Evolutionary conservation across 2,329 filamentous ascomycete genomes (phyloP).

Genomic region (Neonectria faginata): DNA sequence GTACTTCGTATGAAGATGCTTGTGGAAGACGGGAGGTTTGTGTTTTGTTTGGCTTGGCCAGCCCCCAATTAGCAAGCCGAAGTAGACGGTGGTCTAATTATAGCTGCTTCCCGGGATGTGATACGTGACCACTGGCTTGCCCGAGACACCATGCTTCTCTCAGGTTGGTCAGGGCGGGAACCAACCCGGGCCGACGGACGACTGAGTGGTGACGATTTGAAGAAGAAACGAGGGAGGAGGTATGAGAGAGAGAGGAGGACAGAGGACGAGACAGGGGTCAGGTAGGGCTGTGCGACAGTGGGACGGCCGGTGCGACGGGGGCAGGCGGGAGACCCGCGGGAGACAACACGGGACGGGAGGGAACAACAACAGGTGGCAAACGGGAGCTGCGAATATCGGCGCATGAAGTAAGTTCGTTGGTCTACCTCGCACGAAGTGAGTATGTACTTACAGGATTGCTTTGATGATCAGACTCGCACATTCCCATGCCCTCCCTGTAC

Average conservation of each 20-base stretch:
- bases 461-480: not conserved
- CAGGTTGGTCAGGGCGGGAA: slow-evolving; percentile 7
- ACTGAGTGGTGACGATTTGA: slow-evolving; percentile 4
- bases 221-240: not conserved
- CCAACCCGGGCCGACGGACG: not conserved
- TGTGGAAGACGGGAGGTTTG: not conserved
- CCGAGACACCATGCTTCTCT: slow-evolving; percentile 20
- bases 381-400: not conserved
- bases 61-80: not conserved
- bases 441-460: too few relatives aligned
- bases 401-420: not conserved
- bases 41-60: slow-evolving; percentile 1
- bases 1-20: not conserved
- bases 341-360: not conserved
- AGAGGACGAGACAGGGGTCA: not conserved
- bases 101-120: slow-evolving; percentile 4
- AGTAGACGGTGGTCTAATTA: not conserved
- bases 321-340: not conserved
- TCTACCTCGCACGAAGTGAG: too few relatives aligned
- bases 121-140: slow-evolving; percentile 6
- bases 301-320: slow-evolving; percentile 10
- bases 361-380: not conserved
- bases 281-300: slow-evolving; percentile 20
- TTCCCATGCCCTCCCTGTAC: not conserved
- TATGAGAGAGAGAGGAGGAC: not conserved